A percentile compares a stretch with the other conserved stretches of the same genome.
phyloP scores from a whole-genome alignment of 1,284 basidiomycete genomes.

The Austroboletus sp. region DNA sequence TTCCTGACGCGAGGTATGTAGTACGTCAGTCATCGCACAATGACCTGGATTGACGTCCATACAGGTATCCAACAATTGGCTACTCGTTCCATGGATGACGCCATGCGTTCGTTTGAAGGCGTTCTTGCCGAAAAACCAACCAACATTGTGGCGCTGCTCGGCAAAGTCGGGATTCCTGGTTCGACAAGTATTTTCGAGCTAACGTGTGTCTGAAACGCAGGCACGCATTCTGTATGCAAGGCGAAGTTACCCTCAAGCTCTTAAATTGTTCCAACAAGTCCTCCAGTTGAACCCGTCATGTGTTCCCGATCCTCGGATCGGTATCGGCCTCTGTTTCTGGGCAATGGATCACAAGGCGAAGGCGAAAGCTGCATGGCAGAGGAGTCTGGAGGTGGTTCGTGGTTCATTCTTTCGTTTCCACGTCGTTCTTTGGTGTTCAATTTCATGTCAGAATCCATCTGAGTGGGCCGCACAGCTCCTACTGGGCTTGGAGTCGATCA shows the following conservation, averaged over 20 bases:
- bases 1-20: slow-evolving; percentile 62
- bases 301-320: slow-evolving; percentile 84
- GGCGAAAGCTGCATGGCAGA: slow-evolving; percentile 82
- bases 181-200: not conserved
- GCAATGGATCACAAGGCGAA: slow-evolving; percentile 72
- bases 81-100: slow-evolving; percentile 70
- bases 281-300: slow-evolving; percentile 70
- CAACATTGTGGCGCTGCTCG: slow-evolving; percentile 74
- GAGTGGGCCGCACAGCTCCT: slow-evolving; percentile 73
- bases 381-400: slow-evolving; percentile 74
- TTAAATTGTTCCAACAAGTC: slow-evolving; percentile 79
- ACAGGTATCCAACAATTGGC: slow-evolving; percentile 78
- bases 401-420: not conserved
- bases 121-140: slow-evolving; percentile 74
- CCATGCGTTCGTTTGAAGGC: slow-evolving; percentile 72
- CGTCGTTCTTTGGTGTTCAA: slow-evolving; percentile 2
- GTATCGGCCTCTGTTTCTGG: slow-evolving; percentile 89
- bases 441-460: slow-evolving; percentile 54
- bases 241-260: slow-evolving; percentile 68
- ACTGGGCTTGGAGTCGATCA: slow-evolving; percentile 78
- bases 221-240: slow-evolving; percentile 78
- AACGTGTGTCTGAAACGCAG: slow-evolving; percentile 32
- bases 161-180: slow-evolving; percentile 47
- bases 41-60: slow-evolving; percentile 9
- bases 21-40: not conserved